Evolutionary conservation across 2,329 filamentous ascomycete genomes (phyloP).

Genomic region (Tolypocladium ophioglossoides): DNA sequence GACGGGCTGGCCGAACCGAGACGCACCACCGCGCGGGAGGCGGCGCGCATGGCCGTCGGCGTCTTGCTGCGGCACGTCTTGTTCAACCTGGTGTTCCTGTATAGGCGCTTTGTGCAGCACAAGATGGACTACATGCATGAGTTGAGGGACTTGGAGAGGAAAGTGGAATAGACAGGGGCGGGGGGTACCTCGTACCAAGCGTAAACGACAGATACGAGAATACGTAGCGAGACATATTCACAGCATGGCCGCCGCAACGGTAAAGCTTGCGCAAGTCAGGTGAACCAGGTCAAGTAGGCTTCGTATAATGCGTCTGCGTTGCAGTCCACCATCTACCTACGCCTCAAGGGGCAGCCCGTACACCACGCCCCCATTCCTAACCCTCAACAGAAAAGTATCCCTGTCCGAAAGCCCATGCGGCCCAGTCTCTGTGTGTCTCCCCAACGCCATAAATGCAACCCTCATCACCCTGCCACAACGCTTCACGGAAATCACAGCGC

Average conservation of each 20-base stretch:
- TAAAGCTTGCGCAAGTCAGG: too few species aligned
- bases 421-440: neutral
- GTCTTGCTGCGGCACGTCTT: constrained; percentile 10
- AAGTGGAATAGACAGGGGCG: neutral
- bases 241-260: neutral
- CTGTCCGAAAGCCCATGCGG: neutral
- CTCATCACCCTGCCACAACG: neutral
- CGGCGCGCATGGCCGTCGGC: constrained; percentile 7
- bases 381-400: neutral
- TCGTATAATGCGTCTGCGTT: neutral
- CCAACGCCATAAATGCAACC: neutral
- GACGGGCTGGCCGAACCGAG: constrained; percentile 11
- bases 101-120: constrained; percentile 12
- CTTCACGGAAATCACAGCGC: neutral
- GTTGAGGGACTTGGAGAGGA: constrained; percentile 6
- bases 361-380: neutral
- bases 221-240: neutral
- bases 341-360: neutral
- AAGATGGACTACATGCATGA: constrained; percentile 17
- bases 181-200: too few species aligned
- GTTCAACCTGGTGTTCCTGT: constrained; percentile 12
- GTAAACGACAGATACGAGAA: neutral
- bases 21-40: constrained; percentile 5
- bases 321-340: neutral
- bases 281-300: neutral